These are phyloP conservation scores for Cornus suecica DNA, from an alignment of 148 eudicot genomes.

Conservation along the genomic window DNA sequence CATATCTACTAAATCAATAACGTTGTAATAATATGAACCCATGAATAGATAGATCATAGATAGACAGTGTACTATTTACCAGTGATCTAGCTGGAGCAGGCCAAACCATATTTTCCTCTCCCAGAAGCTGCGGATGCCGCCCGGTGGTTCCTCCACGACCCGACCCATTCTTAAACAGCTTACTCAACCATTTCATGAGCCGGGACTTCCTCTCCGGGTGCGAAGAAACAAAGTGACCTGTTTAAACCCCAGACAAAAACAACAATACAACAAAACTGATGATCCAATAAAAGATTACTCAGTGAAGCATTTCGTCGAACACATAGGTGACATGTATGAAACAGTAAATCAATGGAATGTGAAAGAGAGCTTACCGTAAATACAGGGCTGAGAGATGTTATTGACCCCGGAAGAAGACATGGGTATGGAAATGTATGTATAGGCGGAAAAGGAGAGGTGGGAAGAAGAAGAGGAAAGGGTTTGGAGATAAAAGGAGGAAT, in stretches of 20 bases:
- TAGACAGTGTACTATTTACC: slow-evolving; percentile 36
- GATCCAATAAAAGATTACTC: neutral
- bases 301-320: slow-evolving; percentile 34
- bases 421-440: slow-evolving; percentile 32
- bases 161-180: slow-evolving; percentile 72
- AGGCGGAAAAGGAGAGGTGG: slow-evolving; percentile 22
- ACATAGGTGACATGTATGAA: neutral
- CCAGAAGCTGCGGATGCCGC: slow-evolving; percentile 56
- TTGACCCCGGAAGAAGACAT: slow-evolving; percentile 75
- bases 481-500: slow-evolving; percentile 25
- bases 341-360: neutral
- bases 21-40: neutral
- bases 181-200: slow-evolving; percentile 87
- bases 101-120: slow-evolving; percentile 74
- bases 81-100: slow-evolving; percentile 64
- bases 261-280: neutral
- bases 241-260: slow-evolving; percentile 21
- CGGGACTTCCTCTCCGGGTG: slow-evolving; percentile 63
- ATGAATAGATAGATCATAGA: neutral
- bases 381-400: slow-evolving; percentile 65
- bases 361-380: slow-evolving; percentile 41
- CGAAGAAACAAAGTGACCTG: slow-evolving; percentile 52
- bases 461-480: slow-evolving; percentile 23
- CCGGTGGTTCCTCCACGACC: slow-evolving; percentile 33
- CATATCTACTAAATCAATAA: neutral